Conservation (phyloP, 2,329 filamentous ascomycete genomes). For the Boeremia exigua region DNA sequence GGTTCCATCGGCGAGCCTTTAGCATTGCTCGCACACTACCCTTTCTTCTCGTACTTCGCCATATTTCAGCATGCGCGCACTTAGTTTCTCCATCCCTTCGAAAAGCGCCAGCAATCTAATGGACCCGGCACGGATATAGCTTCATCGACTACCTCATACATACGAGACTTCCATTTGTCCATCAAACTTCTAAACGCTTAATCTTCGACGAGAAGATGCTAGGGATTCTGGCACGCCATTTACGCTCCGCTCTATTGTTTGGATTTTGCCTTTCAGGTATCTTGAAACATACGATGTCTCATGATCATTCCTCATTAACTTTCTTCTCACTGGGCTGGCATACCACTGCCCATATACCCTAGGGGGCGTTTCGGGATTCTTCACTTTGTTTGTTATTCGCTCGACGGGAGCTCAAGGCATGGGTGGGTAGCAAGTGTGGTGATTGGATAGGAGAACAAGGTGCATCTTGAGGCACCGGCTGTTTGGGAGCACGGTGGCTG, state of each 20-base stretch:
- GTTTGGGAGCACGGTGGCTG: slow-evolving; percentile 17
- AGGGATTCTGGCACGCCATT: slow-evolving; percentile 15
- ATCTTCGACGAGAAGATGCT: slow-evolving; percentile 19
- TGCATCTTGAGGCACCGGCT: slow-evolving; percentile 15
- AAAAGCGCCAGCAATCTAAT: slow-evolving; percentile 38
- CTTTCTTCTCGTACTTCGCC: slow-evolving; percentile 20
- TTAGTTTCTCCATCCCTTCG: slow-evolving; percentile 15
- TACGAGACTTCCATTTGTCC: slow-evolving; percentile 16
- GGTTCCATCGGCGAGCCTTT: slow-evolving; percentile 19
- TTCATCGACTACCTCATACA: slow-evolving; percentile 6
- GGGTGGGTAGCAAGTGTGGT: slow-evolving; percentile 8
- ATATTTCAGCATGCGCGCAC: slow-evolving; percentile 23
- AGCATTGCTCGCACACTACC: slow-evolving; percentile 20
- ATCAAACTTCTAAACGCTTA: slow-evolving; percentile 13
- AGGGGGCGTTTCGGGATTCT: slow-evolving; percentile 18
- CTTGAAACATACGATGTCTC: slow-evolving; percentile 20
- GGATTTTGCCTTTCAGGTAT: slow-evolving; percentile 13
- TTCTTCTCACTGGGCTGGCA: slow-evolving; percentile 16
- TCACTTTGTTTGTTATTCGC: slow-evolving; percentile 12
- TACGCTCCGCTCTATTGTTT: slow-evolving; percentile 12
- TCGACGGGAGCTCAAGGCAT: slow-evolving; percentile 12
- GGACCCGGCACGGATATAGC: slow-evolving; percentile 31
- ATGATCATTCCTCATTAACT: slow-evolving; percentile 16
- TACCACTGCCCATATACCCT: slow-evolving; percentile 20
- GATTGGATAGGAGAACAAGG: slow-evolving; percentile 8